A percentile compares a stretch with the other conserved stretches of the same genome.
Conservation (phyloP, 2,329 filamentous ascomycete genomes). For the Colletotrichum orbiculare region DNA sequence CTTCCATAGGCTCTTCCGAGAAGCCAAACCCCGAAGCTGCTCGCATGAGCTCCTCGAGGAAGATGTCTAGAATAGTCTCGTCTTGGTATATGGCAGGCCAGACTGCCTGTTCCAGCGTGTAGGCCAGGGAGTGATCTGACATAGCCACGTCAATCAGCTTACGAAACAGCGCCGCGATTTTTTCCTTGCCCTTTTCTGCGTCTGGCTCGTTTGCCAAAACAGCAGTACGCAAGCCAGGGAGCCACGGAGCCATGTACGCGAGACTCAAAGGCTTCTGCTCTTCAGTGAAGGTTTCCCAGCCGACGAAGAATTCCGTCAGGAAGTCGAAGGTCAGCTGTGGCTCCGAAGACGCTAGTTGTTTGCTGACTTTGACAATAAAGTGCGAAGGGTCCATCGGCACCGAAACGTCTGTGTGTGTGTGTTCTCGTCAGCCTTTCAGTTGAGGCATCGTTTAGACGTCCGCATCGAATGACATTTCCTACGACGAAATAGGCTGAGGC, state of each 20-base stretch:
- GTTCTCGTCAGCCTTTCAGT: background rate
- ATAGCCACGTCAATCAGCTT: slow-evolving; percentile 75
- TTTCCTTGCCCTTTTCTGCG: slow-evolving; percentile 74
- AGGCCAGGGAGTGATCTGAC: slow-evolving; percentile 67
- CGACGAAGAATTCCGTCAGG: slow-evolving; percentile 78
- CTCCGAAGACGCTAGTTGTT: slow-evolving; percentile 70
- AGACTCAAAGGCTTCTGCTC: slow-evolving; percentile 75
- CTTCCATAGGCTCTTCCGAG: slow-evolving; percentile 69
- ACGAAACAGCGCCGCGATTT: slow-evolving; percentile 70
- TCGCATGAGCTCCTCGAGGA: slow-evolving; percentile 75
- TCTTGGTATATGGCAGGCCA: slow-evolving; percentile 74
- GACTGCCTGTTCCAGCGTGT: slow-evolving; percentile 72
- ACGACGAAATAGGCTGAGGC: background rate
- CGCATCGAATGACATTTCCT: too few relatives aligned
- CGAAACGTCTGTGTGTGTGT: slow-evolving; percentile 61
- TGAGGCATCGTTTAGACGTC: too few relatives aligned
- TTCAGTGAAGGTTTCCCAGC: slow-evolving; percentile 76
- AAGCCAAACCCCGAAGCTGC: slow-evolving; percentile 67
- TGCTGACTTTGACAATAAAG: slow-evolving; percentile 75
- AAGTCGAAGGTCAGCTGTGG: slow-evolving; percentile 77
- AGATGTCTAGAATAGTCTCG: slow-evolving; percentile 73
- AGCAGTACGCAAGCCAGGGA: slow-evolving; percentile 69
- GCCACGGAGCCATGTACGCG: slow-evolving; percentile 77
- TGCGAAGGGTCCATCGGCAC: slow-evolving; percentile 72
- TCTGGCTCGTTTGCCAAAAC: slow-evolving; percentile 70